phyloP scores from a whole-genome alignment of 495 filamentous ascomycete genomes.

The Daldinia loculata region DNA sequence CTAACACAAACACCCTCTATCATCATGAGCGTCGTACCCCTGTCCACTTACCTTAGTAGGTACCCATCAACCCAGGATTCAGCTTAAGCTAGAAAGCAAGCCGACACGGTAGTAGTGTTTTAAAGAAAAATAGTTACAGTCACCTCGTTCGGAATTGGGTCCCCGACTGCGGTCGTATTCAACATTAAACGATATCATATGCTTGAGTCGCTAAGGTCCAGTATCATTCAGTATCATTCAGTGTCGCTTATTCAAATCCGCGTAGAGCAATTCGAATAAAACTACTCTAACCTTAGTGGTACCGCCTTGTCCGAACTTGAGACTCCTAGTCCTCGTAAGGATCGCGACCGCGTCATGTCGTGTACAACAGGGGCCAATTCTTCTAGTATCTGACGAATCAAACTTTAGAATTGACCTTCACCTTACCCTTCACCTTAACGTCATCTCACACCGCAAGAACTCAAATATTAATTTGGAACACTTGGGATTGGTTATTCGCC shows the following conservation, averaged over 20 bases:
- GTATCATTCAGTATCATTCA: not conserved
- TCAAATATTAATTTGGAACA: constrained; percentile 6
- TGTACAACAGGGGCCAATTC: constrained; percentile 19
- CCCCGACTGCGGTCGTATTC: constrained; percentile 13
- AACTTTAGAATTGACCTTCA: constrained; percentile 23
- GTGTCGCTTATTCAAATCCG: not conserved
- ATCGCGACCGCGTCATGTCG: constrained; percentile 11
- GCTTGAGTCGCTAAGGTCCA: not conserved
- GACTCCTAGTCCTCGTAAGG: constrained; percentile 14
- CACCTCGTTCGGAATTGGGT: constrained; percentile 9
- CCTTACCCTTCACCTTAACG: constrained; percentile 34
- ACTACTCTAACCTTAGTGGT: not conserved
- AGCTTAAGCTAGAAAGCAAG: not conserved
- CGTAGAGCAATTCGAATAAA: not conserved
- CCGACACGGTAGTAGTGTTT: constrained; percentile 2
- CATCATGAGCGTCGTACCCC: not conserved
- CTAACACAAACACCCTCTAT: not conserved
- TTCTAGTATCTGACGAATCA: constrained; percentile 26
- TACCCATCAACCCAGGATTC: not conserved
- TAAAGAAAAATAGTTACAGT: not conserved
- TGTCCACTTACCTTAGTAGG: not conserved
- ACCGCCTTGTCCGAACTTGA: not conserved
- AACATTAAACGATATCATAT: not conserved
- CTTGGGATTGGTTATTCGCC: not conserved
- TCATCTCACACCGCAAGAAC: constrained; percentile 40